Evolutionary conservation across 371 early-diverging fungal species (phyloP).

Genomic region (Capillidium heterosporum): DNA sequence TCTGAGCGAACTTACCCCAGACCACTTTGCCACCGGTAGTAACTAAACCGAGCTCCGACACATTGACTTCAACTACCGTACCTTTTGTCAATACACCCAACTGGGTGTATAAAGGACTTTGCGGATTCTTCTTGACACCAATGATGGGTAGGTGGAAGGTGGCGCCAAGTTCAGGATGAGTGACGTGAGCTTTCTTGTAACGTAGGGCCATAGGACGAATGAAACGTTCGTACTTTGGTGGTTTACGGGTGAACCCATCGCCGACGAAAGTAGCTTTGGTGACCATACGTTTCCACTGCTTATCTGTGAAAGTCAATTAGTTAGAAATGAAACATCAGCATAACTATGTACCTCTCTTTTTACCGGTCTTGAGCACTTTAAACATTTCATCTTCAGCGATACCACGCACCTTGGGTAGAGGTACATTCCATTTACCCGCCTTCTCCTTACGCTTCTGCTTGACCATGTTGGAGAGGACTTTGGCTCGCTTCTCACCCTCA

Average conservation of each 20-base stretch:
- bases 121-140: conserved; percentile 99
- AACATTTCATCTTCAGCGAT: conserved; percentile 99
- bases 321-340: conserved; percentile 3
- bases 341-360: conserved; percentile 69
- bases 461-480: conserved; percentile 95
- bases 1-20: conserved; percentile 99
- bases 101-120: conserved; percentile 92
- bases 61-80: conserved; percentile 96
- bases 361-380: conserved; percentile 95
- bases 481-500: conserved; percentile 91
- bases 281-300: conserved; percentile 99
- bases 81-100: conserved; percentile 99
- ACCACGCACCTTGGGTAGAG: conserved; percentile 96
- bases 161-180: conserved; percentile 97
- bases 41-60: conserved; percentile 96
- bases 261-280: conserved; percentile 99
- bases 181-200: conserved; percentile 98
- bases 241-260: conserved; percentile 97
- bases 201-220: conserved; percentile 98
- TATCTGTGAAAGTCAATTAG: conserved; percentile 19
- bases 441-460: conserved; percentile 99
- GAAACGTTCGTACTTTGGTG: conserved; percentile 99
- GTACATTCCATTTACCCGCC: conserved; percentile 98
- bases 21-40: conserved; percentile 98
- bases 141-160: conserved; percentile 98